A percentile compares a stretch with the other conserved stretches of the same genome.
Evolutionary conservation across 2,329 filamentous ascomycete species (phyloP).

Genomic region (Trichoderma aggressivum): DNA sequence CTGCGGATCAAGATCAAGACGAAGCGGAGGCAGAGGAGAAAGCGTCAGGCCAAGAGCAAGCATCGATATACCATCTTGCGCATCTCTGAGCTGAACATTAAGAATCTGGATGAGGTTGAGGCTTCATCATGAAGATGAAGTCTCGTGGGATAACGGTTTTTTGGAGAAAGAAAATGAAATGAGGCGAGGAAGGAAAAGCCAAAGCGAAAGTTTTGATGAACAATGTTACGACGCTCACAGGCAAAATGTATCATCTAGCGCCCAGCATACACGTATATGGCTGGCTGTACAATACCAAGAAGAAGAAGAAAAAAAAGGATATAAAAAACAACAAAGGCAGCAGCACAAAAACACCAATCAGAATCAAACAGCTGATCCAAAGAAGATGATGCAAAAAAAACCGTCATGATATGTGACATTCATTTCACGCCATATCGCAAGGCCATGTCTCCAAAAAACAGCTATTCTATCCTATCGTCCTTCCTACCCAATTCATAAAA

Average conservation of each 20-base stretch:
- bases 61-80: constrained; percentile 82
- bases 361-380: neutral
- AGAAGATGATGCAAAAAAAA: neutral
- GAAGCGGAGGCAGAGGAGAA: constrained; percentile 71
- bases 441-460: constrained; percentile 11
- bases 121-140: constrained; percentile 26
- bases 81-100: constrained; percentile 76
- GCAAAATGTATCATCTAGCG: constrained; percentile 16
- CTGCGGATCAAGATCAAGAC: constrained; percentile 76
- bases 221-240: neutral
- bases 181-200: neutral
- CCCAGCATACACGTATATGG: constrained; percentile 13
- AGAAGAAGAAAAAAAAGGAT: neutral
- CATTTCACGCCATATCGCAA: constrained; percentile 15
- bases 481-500: neutral
- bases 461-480: constrained; percentile 19
- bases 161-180: neutral
- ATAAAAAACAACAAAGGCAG: neutral
- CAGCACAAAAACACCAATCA: neutral
- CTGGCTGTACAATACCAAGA: constrained; percentile 18
- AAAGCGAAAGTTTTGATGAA: neutral
- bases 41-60: constrained; percentile 81
- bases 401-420: constrained; percentile 10
- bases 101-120: constrained; percentile 41
- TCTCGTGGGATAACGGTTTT: no score